A percentile compares a stretch with the other conserved stretches of the same genome.
phyloP scores from a whole-genome alignment of 257 asterid species.

The Plectranthus barbatus region DNA sequence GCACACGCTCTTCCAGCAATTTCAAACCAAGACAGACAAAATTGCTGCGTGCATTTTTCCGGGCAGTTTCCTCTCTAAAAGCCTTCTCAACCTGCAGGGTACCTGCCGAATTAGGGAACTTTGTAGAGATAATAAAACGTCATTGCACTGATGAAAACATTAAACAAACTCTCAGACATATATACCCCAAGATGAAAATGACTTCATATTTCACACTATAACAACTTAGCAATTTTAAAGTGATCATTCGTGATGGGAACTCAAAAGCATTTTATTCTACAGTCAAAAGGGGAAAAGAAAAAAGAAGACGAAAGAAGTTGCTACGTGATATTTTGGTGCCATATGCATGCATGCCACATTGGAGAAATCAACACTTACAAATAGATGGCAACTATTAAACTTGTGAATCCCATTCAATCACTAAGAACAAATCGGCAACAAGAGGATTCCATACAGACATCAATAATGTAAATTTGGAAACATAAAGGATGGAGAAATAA shows the following conservation, averaged over 20 bases:
- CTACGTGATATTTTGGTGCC: too few relatives aligned
- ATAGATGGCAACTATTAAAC: neutral
- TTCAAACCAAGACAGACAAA: conserved; percentile 86
- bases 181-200: neutral
- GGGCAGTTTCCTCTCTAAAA: conserved; percentile 97
- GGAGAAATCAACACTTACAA: neutral
- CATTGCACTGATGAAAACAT: neutral
- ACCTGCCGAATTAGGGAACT: conserved; percentile 6
- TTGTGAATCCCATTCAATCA: neutral
- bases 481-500: neutral
- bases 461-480: neutral
- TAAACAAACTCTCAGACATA: neutral
- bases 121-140: neutral
- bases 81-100: conserved; percentile 88
- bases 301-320: neutral
- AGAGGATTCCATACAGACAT: neutral
- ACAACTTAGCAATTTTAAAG: neutral
- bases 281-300: neutral
- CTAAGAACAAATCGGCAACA: neutral
- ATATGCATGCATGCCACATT: neutral
- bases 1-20: conserved; percentile 89
- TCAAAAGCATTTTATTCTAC: neutral
- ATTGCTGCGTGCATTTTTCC: conserved; percentile 93
- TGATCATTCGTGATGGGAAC: neutral
- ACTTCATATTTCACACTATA: conserved; percentile 1